Conservation (phyloP, 306 rosid species). For the Gynostemma pentaphyllum region DNA sequence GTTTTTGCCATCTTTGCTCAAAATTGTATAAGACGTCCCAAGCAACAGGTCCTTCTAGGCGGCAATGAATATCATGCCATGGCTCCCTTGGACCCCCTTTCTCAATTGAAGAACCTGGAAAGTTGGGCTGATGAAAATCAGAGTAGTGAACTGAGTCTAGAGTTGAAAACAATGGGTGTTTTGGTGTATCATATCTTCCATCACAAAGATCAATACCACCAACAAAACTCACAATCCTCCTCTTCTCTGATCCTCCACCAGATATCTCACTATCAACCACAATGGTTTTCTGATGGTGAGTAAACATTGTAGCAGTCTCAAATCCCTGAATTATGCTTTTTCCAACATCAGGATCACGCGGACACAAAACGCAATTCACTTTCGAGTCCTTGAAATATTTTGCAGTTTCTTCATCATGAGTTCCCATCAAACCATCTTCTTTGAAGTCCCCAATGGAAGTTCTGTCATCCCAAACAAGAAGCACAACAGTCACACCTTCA, state of each 20-base stretch:
- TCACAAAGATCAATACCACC: slow-evolving; percentile 87
- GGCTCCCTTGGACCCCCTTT: slow-evolving; percentile 97
- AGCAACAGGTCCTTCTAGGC: slow-evolving; percentile 64
- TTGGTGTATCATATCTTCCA: slow-evolving; percentile 66
- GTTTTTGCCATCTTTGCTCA: slow-evolving; percentile 69
- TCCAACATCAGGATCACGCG: slow-evolving; percentile 57
- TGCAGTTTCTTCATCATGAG: slow-evolving; percentile 60
- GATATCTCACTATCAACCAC: slow-evolving; percentile 36
- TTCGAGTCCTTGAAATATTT: slow-evolving; percentile 44
- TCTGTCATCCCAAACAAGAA: slow-evolving; percentile 87
- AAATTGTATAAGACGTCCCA: slow-evolving; percentile 78
- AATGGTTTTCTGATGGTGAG: slow-evolving; percentile 77
- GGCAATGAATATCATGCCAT: slow-evolving; percentile 90
- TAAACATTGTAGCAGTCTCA: slow-evolving; percentile 50
- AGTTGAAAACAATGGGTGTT: slow-evolving; percentile 58
- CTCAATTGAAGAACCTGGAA: slow-evolving; percentile 47
- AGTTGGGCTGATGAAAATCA: slow-evolving; percentile 85
- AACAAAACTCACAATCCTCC: slow-evolving; percentile 48
- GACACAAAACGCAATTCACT: slow-evolving; percentile 53
- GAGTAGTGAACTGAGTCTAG: slow-evolving; percentile 28
- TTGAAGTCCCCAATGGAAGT: slow-evolving; percentile 40
- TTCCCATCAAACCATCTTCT: slow-evolving; percentile 72
- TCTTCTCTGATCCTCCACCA: slow-evolving; percentile 13
- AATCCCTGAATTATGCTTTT: slow-evolving; percentile 50
- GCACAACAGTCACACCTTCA: slow-evolving; percentile 57